A percentile compares a stretch with the other conserved stretches of the same genome.
Evolutionary conservation across 2,329 filamentous ascomycete genomes (phyloP).

Genomic region (Dichotomopilus funicola): DNA sequence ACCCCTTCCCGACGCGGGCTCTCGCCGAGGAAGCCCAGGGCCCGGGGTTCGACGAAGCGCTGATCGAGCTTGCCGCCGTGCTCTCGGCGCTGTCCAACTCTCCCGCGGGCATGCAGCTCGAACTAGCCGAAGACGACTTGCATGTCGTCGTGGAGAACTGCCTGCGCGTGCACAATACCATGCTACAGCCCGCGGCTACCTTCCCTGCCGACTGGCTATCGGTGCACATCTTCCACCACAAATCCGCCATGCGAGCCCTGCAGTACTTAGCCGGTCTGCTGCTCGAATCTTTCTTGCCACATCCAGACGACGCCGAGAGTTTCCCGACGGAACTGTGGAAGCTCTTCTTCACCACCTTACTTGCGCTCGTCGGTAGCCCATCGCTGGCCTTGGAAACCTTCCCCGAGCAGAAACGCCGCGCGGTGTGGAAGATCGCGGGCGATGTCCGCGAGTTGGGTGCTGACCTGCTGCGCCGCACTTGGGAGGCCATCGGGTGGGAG

Average conservation of each 20-base stretch:
- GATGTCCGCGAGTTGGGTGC: constrained; percentile 91
- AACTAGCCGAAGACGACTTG: constrained; percentile 67
- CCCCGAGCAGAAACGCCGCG: constrained; percentile 89
- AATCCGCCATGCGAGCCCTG: constrained; percentile 77
- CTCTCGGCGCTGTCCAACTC: constrained; percentile 75
- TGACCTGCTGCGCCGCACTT: constrained; percentile 73
- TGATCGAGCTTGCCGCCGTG: constrained; percentile 83
- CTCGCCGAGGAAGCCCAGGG: constrained; percentile 47
- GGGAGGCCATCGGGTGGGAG: constrained; percentile 97
- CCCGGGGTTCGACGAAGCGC: constrained; percentile 67
- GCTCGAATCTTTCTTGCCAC: constrained; percentile 75
- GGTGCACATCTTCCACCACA: constrained; percentile 87
- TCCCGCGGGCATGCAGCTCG: constrained; percentile 66
- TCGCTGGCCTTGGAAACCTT: constrained; percentile 90
- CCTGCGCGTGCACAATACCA: constrained; percentile 80
- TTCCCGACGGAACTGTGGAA: constrained; percentile 96
- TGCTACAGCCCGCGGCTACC: constrained; percentile 72
- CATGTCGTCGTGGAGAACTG: constrained; percentile 69
- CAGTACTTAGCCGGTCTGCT: constrained; percentile 76
- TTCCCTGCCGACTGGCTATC: constrained; percentile 90
- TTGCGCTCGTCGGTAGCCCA: constrained; percentile 84
- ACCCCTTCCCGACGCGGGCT: constrained; percentile 75
- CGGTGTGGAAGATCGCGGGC: constrained; percentile 98
- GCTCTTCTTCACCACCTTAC: constrained; percentile 79
- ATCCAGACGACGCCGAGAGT: constrained; percentile 82